Evolutionary conservation across 352 stramenopile genomes (phyloP), one percentile per base, ranked within the genome.

Genomic region (Globisporangium echinulatum): DNA sequence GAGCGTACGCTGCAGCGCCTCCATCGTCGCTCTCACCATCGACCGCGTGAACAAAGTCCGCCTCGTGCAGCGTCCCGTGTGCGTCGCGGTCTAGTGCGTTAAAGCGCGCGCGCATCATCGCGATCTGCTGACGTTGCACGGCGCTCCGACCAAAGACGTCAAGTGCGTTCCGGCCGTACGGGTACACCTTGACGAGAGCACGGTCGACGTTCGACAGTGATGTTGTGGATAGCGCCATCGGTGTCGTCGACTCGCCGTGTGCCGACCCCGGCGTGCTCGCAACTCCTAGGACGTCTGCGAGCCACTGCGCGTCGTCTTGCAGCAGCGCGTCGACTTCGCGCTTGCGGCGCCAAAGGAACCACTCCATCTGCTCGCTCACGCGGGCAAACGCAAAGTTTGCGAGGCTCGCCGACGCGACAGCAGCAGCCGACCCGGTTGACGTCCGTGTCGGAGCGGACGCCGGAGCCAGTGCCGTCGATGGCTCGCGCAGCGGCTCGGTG

Each of bases 261-360:
- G 36, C n/a, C 8, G 37, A 37, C 51, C 56, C 58, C 5, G 84
- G 54, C 25, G 25, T 25, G 25, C 25, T 25, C 25, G 25, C 25
- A 25, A 25, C 25, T 25, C 25, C 25, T 25, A 25, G 1, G 19
- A 83, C 64, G 38, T 81, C 75, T 10, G 66, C 49, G 61, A 82
- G 52, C 52, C 81, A 85, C 9, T 74, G 67, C 67, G 88, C 75
- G n/a, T 89, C 72, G 8, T 88, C 79, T 38, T 82, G 66, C 0
- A 88, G 52, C 1, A 89, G 52, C 60, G 59, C 64, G 5, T 88
- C 72, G 51, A 91, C 83, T 44, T 91, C 82, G 57, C 89, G 75
- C 52, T 86, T 87, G 15, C 76, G 75, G 49, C 82, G 66, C 77
- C 79, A 91, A 7, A 91, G 54, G 59, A 91, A 91, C 82, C 79